Base-by-base conservation (phyloP, 305 asterid genomes). In the Coffea humblotiana region DNA sequence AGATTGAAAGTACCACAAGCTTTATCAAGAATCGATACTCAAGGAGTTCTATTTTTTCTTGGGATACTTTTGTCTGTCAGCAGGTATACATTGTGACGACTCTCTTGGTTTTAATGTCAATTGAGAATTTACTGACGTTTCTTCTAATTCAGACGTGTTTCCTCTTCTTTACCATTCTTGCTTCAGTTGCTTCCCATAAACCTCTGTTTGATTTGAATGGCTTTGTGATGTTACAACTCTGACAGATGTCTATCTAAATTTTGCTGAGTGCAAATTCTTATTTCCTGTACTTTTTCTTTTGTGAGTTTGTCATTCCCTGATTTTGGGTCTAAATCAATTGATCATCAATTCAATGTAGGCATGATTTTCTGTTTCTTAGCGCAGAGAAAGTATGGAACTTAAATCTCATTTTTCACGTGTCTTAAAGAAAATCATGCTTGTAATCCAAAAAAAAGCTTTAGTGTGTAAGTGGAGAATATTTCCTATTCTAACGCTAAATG, bases 61-160 rank as follows among this genome's bases (percentile, higher is more conserved):
- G 99, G 99, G 74, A 96, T 96, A 88, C 97, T 96, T 79, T 90
- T 96, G 63, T 96, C 99, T 8, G 96, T 96, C 81, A 92, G 98
- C 98, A 94, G 99, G 99, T 96, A 86, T 70, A 23, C 70, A 75
- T 29, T 40, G 60, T 58, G 52, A 43, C 76, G 74, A 32, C 71
- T 25, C 47, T 75, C 37, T 84, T 27, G 10, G 61, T 66, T 60
- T 81, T 18, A 40, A 45, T 61, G 15, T 60, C 71, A 43, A 56
- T 63, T 60, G 23, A 23, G 18, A 35, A 45, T 27, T 21, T 40
- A 21, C 40, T 37, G 11, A 14, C 52, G 29, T 66, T 25, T 32
- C 16, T 66, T 40, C 29, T 52, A 11, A 61, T 79, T 49, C 70
- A 32, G 54, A 37, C 58, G 6, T 23, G 29, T 21, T 37, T 49